Evolutionary conservation across 2,329 filamentous ascomycete genomes (phyloP).

Genomic region (Cordyceps cateniannulata): DNA sequence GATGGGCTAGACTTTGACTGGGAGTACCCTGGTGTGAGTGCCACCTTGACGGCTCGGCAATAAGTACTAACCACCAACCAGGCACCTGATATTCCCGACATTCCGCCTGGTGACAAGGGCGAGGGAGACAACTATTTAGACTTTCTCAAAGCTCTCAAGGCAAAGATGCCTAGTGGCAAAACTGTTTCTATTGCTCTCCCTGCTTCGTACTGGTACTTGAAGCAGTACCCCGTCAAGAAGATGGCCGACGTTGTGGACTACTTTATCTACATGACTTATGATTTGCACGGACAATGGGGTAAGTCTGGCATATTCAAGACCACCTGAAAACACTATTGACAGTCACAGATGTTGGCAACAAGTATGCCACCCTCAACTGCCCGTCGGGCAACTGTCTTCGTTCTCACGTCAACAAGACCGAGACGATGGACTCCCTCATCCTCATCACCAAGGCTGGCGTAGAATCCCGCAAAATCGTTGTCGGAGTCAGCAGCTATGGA

Average conservation of each 20-base stretch:
- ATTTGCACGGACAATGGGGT: constrained; percentile 27
- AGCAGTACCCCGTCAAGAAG: constrained; percentile 26
- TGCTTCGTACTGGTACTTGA: constrained; percentile 28
- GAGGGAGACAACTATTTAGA: background rate
- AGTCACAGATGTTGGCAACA: constrained; percentile 19
- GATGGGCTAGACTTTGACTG: constrained; percentile 42
- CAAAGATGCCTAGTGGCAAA: background rate
- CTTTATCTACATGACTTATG: constrained; percentile 28
- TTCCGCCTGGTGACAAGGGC: background rate
- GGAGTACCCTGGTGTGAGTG: constrained; percentile 23
- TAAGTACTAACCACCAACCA: background rate
- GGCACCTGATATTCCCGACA: background rate
- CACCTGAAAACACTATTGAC: too few relatives aligned
- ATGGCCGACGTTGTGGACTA: constrained; percentile 27
- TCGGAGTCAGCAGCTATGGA: constrained; percentile 27
- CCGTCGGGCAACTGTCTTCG: constrained; percentile 28
- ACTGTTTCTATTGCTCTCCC: background rate
- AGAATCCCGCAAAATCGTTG: constrained; percentile 22
- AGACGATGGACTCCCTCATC: constrained; percentile 26
- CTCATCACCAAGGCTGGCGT: constrained; percentile 30
- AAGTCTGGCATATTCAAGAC: background rate
- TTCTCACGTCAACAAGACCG: constrained; percentile 29
- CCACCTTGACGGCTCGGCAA: background rate
- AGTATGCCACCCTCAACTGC: constrained; percentile 20
- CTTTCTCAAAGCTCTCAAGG: background rate